A percentile compares a stretch with the other conserved stretches of the same genome.
phyloP scores from a whole-genome alignment of 148 eudicot species.

The Drosera capensis region DNA sequence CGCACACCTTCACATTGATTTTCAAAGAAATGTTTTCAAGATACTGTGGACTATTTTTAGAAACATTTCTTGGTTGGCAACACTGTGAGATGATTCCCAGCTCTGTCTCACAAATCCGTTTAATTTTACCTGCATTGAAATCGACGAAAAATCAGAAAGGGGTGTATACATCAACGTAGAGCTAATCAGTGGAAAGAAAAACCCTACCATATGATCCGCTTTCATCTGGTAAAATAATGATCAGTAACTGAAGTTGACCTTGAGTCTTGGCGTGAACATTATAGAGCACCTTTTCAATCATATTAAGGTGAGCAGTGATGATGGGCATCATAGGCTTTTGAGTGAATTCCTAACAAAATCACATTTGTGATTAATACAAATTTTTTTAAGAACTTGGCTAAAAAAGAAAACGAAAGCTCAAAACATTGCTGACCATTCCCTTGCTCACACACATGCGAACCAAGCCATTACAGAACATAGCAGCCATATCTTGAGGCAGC shows the following conservation, averaged over 20 bases:
- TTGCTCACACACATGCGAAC: constrained; percentile 45
- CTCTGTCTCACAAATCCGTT: constrained; percentile 72
- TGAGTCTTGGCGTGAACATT: constrained; percentile 16
- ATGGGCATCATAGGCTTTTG: constrained; percentile 24
- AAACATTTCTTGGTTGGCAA: constrained; percentile 40
- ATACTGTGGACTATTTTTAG: constrained; percentile 37
- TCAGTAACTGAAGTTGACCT: constrained; percentile 45
- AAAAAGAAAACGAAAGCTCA: neutral
- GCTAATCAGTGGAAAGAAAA: neutral
- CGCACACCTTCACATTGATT: constrained; percentile 76
- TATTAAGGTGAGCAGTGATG: constrained; percentile 8
- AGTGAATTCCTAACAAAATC: constrained; percentile 26
- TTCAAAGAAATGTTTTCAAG: constrained; percentile 70
- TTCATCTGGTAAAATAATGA: constrained; percentile 53
- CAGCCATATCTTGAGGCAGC: constrained; percentile 3
- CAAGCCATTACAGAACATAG: constrained; percentile 26
- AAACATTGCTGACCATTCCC: constrained; percentile 45
- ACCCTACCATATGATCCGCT: constrained; percentile 54
- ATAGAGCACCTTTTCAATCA: constrained; percentile 34
- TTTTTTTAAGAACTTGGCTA: neutral
- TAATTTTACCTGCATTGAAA: constrained; percentile 40
- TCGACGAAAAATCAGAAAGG: neutral
- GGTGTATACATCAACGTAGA: neutral
- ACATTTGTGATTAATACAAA: neutral
- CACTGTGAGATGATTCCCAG: constrained; percentile 81